phyloP scores from a whole-genome alignment of 2,329 filamentous ascomycete genomes.

The Sporothrix dimorphospora region DNA sequence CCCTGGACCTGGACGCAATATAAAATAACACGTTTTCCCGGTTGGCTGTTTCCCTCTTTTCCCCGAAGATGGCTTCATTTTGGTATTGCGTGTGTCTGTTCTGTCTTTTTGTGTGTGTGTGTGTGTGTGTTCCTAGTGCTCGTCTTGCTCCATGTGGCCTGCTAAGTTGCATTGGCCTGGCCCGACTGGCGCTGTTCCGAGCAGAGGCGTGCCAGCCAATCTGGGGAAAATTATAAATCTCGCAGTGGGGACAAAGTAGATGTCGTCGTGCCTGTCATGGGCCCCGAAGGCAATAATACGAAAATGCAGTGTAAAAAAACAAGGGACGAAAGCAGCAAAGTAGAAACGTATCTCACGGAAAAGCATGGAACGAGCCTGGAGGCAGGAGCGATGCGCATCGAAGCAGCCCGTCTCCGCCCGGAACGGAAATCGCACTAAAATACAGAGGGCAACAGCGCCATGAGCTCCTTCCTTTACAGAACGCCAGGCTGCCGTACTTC shows the following conservation, averaged over 20 bases:
- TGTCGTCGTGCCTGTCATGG: neutral
- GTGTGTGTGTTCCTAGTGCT: neutral
- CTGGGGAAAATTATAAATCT: conserved; percentile 4
- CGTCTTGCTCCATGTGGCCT: neutral
- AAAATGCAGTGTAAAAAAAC: neutral
- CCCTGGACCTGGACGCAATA: neutral
- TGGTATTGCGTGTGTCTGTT: conserved; percentile 2
- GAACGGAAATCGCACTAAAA: neutral
- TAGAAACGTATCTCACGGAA: neutral
- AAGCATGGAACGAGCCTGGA: conserved; percentile 8
- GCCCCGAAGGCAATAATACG: neutral
- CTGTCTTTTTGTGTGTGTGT: neutral
- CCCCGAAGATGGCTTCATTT: conserved; percentile 5
- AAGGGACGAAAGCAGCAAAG: neutral
- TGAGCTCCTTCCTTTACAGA: neutral
- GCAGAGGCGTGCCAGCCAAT: neutral
- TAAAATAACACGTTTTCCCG: neutral
- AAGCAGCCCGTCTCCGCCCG: conserved; percentile 3
- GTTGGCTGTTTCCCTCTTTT: neutral
- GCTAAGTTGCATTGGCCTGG: neutral
- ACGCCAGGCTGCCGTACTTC: neutral
- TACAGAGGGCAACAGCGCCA: neutral
- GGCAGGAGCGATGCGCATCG: conserved; percentile 4
- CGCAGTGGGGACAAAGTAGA: neutral
- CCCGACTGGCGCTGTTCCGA: neutral